Evolutionary conservation across 441 rosid species (phyloP).

Genomic region (Populus hybrid): DNA sequence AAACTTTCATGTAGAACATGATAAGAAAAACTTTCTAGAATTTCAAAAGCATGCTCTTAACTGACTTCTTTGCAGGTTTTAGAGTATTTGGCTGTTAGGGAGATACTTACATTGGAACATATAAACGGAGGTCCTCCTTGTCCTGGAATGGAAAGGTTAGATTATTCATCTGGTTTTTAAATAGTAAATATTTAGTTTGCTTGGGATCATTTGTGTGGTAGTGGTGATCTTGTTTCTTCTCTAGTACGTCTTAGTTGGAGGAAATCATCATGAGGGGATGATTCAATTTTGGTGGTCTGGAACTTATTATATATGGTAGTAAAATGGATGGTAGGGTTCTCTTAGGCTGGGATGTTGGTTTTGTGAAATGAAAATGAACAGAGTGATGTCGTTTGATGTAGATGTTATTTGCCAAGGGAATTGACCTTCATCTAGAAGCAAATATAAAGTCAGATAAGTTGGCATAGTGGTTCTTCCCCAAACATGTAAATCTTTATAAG

Average conservation of each 20-base stretch:
- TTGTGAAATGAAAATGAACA: conserved; percentile 5
- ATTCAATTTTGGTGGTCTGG: neutral
- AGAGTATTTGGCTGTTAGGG: conserved; percentile 79
- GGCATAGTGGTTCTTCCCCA: no score
- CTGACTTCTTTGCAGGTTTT: conserved; percentile 62
- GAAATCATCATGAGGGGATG: neutral
- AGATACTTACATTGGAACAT: conserved; percentile 74
- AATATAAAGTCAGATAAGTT: neutral
- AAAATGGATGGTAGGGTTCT: neutral
- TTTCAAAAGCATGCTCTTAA: conserved; percentile 14
- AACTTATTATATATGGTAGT: neutral
- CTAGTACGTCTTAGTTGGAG: no score
- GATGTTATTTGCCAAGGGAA: neutral
- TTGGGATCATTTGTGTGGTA: no score
- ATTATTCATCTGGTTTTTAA: conserved; percentile 7
- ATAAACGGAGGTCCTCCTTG: conserved; percentile 82
- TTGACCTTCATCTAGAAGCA: conserved; percentile 1
- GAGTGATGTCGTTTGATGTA: neutral
- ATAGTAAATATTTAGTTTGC: neutral
- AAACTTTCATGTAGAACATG: neutral
- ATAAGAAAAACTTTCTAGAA: neutral
- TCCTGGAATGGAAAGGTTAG: conserved; percentile 91
- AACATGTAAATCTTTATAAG: no score
- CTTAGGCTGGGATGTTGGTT: neutral
- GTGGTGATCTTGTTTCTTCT: no score